Conservation (phyloP, 2,329 filamentous ascomycete genomes). For the Beauveria sp. region DNA sequence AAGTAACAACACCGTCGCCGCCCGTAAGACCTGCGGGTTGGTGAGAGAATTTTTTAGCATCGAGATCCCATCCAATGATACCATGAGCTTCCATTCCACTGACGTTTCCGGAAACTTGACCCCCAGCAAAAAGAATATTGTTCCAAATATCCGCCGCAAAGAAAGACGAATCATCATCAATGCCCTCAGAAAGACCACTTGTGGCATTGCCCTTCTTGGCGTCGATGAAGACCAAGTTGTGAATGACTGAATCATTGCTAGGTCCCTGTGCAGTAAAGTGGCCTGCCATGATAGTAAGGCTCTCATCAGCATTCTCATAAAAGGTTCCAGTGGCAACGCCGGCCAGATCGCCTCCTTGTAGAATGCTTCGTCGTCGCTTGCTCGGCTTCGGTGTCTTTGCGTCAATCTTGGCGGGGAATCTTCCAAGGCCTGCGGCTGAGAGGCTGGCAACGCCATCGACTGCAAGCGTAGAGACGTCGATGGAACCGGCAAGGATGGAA, state of each 20-base stretch:
- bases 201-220: constrained; percentile 59
- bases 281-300: constrained; percentile 81
- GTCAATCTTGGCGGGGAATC: constrained; percentile 51
- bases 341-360: constrained; percentile 35
- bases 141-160: constrained; percentile 59
- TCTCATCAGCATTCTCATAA: constrained; percentile 60
- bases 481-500: constrained; percentile 73
- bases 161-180: constrained; percentile 69
- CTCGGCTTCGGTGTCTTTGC: constrained; percentile 25
- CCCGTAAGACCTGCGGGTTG: constrained; percentile 74
- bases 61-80: constrained; percentile 72
- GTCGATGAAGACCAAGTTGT: constrained; percentile 80
- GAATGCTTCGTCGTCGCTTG: constrained; percentile 39
- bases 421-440: constrained; percentile 41
- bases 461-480: constrained; percentile 67
- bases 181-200: constrained; percentile 58
- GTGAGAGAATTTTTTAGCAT: constrained; percentile 51
- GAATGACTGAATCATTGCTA: constrained; percentile 60
- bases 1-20: constrained; percentile 61
- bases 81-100: constrained; percentile 58
- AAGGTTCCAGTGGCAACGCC: constrained; percentile 72
- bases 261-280: constrained; percentile 65
- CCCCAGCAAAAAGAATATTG: constrained; percentile 75
- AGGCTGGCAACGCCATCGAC: constrained; percentile 68
- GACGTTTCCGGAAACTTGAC: constrained; percentile 65